phyloP scores from a whole-genome alignment of 768 basidiomycete genomes.

The Leccinum subgranulosum region DNA sequence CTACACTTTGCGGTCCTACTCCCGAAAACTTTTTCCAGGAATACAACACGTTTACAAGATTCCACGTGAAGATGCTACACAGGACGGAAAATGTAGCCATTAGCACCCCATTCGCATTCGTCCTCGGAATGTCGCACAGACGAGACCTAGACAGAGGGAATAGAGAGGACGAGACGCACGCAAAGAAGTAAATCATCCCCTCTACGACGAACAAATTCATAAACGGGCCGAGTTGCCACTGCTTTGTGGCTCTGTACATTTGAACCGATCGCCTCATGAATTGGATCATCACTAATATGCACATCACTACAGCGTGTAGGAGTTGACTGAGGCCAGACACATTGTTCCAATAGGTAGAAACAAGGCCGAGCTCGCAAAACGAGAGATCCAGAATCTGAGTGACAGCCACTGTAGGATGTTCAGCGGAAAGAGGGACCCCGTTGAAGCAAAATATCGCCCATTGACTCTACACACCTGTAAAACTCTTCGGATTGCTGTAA shows the following conservation, averaged over 20 bases:
- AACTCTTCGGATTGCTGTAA: background rate
- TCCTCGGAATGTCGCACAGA: background rate
- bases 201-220: background rate
- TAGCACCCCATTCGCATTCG: background rate
- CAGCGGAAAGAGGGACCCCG: background rate
- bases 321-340: background rate
- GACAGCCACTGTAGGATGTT: background rate
- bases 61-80: background rate
- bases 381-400: background rate
- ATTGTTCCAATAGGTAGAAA: background rate
- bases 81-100: background rate
- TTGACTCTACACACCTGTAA: background rate
- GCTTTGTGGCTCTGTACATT: background rate
- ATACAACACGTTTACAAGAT: background rate
- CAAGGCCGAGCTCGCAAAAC: background rate
- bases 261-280: background rate
- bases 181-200: constrained; percentile 1
- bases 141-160: background rate
- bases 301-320: background rate
- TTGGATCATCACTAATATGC: background rate
- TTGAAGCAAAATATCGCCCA: background rate
- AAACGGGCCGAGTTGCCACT: background rate
- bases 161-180: constrained; percentile 1
- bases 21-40: background rate
- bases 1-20: background rate